phyloP scores from a whole-genome alignment of 225 moss, liverwort and hornwort species.

The Pseudoscleropodium purum region DNA sequence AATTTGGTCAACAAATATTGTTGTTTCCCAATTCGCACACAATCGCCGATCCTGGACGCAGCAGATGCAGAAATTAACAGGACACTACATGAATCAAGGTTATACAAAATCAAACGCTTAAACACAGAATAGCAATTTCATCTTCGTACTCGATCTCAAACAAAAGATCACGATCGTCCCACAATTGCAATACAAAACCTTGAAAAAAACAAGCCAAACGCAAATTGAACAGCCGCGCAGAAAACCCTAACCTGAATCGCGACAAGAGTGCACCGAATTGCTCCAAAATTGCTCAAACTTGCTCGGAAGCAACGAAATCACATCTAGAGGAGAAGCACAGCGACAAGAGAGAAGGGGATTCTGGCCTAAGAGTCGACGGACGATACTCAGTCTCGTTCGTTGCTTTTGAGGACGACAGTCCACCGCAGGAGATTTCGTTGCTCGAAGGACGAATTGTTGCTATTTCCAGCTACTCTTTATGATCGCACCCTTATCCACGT shows the following conservation, averaged over 20 bases:
- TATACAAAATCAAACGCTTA: not conserved
- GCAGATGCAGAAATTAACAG: not conserved
- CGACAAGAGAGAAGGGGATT: not conserved
- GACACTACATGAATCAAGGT: not conserved
- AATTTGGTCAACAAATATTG: not conserved
- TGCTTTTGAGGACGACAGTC: not conserved
- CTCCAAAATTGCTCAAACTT: not conserved
- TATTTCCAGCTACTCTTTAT: not conserved
- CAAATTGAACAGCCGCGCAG: not conserved
- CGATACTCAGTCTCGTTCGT: not conserved
- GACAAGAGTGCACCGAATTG: not conserved
- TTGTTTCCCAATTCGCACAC: not conserved
- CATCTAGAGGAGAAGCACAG: not conserved
- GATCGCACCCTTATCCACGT: not conserved
- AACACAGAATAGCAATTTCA: not conserved
- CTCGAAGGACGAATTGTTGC: not conserved
- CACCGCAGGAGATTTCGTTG: not conserved
- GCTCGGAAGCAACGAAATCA: not conserved
- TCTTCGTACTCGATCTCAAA: not conserved
- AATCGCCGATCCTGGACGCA: not conserved
- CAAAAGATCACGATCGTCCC: not conserved
- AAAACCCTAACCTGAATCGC: not conserved
- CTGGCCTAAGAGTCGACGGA: not conserved
- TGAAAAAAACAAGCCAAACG: not conserved
- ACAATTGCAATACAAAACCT: not conserved